Conservation (phyloP, 805 yeast genomes). For the Wickerhamiella musiphila region DNA sequence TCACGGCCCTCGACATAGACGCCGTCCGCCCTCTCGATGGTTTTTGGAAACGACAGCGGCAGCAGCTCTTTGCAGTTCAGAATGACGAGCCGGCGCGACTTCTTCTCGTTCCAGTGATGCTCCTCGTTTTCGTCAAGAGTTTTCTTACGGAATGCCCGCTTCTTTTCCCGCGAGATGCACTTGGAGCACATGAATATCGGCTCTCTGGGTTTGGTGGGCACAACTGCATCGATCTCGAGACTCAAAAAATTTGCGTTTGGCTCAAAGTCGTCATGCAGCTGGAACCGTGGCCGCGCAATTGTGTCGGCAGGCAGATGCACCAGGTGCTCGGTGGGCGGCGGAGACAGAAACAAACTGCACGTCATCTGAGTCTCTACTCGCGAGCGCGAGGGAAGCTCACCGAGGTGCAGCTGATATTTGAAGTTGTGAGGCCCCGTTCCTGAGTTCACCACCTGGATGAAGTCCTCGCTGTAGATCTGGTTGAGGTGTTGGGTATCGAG, state of each 20-base stretch:
- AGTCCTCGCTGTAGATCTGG: conserved; percentile 6
- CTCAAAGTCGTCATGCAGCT: conserved; percentile 26
- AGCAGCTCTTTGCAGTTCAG: conserved; percentile 84
- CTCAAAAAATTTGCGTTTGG: conserved; percentile 16
- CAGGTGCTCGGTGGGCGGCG: conserved; percentile 58
- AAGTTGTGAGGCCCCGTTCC: conserved; percentile 4
- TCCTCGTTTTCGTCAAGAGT: conserved; percentile 56
- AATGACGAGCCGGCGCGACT: conserved; percentile 66
- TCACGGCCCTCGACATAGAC: conserved; percentile 19
- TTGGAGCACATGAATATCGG: conserved; percentile 70
- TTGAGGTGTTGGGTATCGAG: conserved; percentile 4
- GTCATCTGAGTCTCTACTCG: conserved; percentile 95
- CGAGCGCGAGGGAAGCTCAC: conserved; percentile 59
- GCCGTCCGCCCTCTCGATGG: conserved; percentile 27
- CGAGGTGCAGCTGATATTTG: conserved; percentile 19
- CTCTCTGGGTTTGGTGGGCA: conserved; percentile 26
- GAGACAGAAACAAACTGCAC: conserved; percentile 45
- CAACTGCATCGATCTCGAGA: conserved; percentile 67
- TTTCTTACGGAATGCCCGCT: conserved; percentile 85
- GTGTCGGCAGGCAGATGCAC: conserved; percentile 76
- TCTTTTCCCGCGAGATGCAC: conserved; percentile 83
- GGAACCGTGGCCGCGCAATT: conserved; percentile 71
- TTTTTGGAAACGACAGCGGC: conserved; percentile 8
- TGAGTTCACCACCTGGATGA: conserved; percentile 3
- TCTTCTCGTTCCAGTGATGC: conserved; percentile 60